These are phyloP conservation scores for Entoloma clypeatum DNA, from an alignment of 1,284 basidiomycete species.

Conservation along the genomic window DNA sequence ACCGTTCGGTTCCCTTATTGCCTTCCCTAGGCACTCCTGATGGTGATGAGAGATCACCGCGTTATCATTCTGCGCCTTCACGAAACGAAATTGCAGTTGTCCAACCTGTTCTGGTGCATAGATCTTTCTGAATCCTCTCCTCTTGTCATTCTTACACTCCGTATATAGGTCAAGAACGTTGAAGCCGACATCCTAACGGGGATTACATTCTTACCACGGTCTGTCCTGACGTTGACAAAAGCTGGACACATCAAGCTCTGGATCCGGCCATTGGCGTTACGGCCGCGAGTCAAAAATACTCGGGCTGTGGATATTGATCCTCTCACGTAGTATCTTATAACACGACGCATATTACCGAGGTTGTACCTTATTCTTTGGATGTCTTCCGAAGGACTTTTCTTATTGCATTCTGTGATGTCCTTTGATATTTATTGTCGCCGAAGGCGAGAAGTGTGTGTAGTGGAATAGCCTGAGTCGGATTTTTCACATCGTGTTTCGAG, in stretches of 20 bases:
- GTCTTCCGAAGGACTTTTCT: slow-evolving; percentile 8
- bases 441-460: too few relatives aligned
- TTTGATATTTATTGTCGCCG: not conserved
- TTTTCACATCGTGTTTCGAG: too few relatives aligned
- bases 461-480: too few relatives aligned
- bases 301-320: slow-evolving; percentile 18
- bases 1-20: slow-evolving; percentile 54
- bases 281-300: slow-evolving; percentile 29
- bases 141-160: not conserved
- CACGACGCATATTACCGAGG: not conserved
- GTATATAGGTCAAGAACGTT: slow-evolving; percentile 65
- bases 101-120: slow-evolving; percentile 83
- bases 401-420: slow-evolving; percentile 5
- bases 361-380: too few relatives aligned
- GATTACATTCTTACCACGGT: slow-evolving; percentile 68
- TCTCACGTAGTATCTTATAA: slow-evolving; percentile 11
- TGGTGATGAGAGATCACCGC: slow-evolving; percentile 38
- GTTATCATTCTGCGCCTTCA: slow-evolving; percentile 84
- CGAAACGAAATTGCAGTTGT: slow-evolving; percentile 87
- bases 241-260: slow-evolving; percentile 76
- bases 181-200: slow-evolving; percentile 74
- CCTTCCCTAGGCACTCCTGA: slow-evolving; percentile 36
- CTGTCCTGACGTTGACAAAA: slow-evolving; percentile 74
- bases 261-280: slow-evolving; percentile 66
- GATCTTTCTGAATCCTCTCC: slow-evolving; percentile 4